Percentiles rank a stretch among this genome's conserved stretches.
Evolutionary conservation across 176 grass and related monocot species (phyloP).

Genomic region (Eremochloa ophiuroides): DNA sequence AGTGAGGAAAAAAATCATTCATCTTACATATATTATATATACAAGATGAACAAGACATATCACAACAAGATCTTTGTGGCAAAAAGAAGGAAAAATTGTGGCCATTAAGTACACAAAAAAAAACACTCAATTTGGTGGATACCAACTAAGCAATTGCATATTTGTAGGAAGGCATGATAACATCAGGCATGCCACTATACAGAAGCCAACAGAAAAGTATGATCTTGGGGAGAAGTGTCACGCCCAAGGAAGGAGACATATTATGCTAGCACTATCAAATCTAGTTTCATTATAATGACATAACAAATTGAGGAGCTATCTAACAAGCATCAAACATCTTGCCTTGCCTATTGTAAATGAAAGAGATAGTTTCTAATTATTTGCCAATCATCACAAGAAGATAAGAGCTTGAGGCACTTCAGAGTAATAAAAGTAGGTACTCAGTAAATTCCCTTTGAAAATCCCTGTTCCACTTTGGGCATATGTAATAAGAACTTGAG

Average conservation of each 20-base stretch:
- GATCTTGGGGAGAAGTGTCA: not conserved
- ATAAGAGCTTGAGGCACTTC: not conserved
- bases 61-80: not conserved
- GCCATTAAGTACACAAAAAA: constrained; percentile 7
- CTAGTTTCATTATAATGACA: not conserved
- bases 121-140: not conserved
- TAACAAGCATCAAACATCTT: not conserved
- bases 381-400: not conserved
- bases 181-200: not conserved
- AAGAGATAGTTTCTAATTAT: constrained; percentile 1
- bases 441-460: not conserved
- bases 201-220: not conserved
- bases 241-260: not conserved
- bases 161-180: not conserved
- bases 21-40: constrained; percentile 4
- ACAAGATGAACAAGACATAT: constrained; percentile 25
- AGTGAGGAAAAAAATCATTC: constrained; percentile 26
- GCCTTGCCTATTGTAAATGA: not conserved
- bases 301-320: not conserved
- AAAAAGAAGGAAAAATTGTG: not conserved
- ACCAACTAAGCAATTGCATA: constrained; percentile 20
- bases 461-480: not conserved
- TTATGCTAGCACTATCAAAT: not conserved
- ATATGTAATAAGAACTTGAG: not conserved
- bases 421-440: not conserved